Conservation (phyloP, 2,329 filamentous ascomycete species). For the Byssochlamys sp. region DNA sequence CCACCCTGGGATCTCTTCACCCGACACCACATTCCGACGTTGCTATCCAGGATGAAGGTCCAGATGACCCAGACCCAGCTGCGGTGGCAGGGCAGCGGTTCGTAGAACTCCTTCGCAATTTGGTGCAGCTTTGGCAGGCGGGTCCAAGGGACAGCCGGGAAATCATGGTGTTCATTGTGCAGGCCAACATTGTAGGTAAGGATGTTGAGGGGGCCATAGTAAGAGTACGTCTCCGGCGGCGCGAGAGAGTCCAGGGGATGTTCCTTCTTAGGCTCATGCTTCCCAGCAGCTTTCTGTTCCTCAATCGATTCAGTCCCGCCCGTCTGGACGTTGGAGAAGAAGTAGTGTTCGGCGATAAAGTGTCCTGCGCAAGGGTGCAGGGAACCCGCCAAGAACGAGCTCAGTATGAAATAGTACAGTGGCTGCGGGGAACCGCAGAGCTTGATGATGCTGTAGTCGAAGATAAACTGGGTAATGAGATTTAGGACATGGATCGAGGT, state of each 20-base stretch:
- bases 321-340: constrained; percentile 42
- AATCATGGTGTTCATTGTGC: constrained; percentile 98
- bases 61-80: constrained; percentile 91
- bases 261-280: constrained; percentile 16
- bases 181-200: constrained; percentile 94
- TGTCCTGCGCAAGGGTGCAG: constrained; percentile 91
- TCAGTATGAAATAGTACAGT: constrained; percentile 73
- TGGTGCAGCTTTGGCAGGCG: constrained; percentile 64
- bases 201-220: constrained; percentile 87
- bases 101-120: constrained; percentile 85
- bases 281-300: constrained; percentile 30
- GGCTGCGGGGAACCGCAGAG: constrained; percentile 47
- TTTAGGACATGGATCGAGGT: constrained; percentile 79
- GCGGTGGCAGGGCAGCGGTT: constrained; percentile 70
- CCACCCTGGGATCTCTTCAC: constrained; percentile 83
- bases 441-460: constrained; percentile 62
- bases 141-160: constrained; percentile 93
- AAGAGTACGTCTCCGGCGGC: constrained; percentile 89
- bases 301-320: constrained; percentile 43
- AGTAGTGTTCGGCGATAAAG: constrained; percentile 97
- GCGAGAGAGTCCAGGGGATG: constrained; percentile 53
- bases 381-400: constrained; percentile 84
- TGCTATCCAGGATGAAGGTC: constrained; percentile 86
- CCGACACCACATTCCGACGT: constrained; percentile 80
- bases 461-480: constrained; percentile 62